phyloP scores from a whole-genome alignment of 176 grass and related monocot species.

The Oryza australiensis region DNA sequence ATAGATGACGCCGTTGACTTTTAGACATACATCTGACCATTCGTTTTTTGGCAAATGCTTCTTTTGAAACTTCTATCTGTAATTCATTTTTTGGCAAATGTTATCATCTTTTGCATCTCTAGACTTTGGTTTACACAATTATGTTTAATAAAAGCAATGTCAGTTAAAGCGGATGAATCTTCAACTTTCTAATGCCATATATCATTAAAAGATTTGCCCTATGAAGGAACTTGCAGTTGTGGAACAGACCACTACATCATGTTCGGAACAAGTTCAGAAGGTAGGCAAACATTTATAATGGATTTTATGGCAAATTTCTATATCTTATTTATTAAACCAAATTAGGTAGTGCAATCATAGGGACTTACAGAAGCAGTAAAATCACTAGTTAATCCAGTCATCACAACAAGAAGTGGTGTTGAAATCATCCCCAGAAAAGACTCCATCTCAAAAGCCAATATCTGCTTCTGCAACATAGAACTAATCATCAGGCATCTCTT shows the following conservation, averaged over 20 bases:
- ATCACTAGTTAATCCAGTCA: constrained; percentile 93
- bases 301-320: constrained; percentile 4
- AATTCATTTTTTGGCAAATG: too few relatives aligned
- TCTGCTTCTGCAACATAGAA: constrained; percentile 47
- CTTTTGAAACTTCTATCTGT: too few relatives aligned
- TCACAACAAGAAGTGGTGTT: constrained; percentile 65
- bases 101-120: too few relatives aligned
- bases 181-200: too few relatives aligned
- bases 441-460: constrained; percentile 35
- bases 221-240: constrained; percentile 72
- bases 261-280: constrained; percentile 23
- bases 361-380: constrained; percentile 77
- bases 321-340: constrained; percentile 25
- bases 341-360: neutral
- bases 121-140: too few relatives aligned
- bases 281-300: neutral
- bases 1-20: too few relatives aligned
- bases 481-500: constrained; percentile 21
- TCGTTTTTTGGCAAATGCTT: too few relatives aligned
- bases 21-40: too few relatives aligned
- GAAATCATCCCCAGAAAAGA: constrained; percentile 66
- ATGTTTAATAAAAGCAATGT: too few relatives aligned
- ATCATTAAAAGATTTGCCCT: constrained; percentile 13
- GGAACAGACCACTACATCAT: constrained; percentile 31
- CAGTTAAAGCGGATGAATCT: too few relatives aligned